Conservation (phyloP, 352 stramenopile genomes). For the Globisporangium spiculum region DNA sequence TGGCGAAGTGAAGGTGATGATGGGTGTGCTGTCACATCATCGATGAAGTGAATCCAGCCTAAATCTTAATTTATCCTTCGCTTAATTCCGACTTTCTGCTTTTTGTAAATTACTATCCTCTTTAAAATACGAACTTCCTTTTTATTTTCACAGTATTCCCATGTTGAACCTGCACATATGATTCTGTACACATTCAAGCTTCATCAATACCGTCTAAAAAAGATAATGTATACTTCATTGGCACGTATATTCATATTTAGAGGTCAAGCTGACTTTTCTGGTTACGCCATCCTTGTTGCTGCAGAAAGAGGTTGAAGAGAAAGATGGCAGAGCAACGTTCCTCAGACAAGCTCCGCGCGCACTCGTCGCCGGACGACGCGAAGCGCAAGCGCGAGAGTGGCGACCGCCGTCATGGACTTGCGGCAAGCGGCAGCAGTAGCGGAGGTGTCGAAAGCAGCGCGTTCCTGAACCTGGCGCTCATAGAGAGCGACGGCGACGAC, state of each 20-base stretch:
- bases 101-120: background rate
- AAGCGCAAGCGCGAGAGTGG: slow-evolving; percentile 28
- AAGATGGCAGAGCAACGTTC: slow-evolving; percentile 4
- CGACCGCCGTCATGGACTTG: no score
- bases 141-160: background rate
- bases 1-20: background rate
- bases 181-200: no score
- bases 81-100: background rate
- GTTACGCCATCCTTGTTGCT: background rate
- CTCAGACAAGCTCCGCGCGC: background rate
- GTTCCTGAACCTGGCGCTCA: slow-evolving; percentile 3
- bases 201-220: no score
- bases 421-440: background rate
- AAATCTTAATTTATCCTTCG: background rate
- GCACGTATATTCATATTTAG: background rate
- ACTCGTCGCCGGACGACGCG: slow-evolving; percentile 16
- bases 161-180: background rate
- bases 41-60: background rate
- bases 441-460: slow-evolving; percentile 3
- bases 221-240: no score
- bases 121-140: background rate
- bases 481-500: background rate
- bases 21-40: background rate
- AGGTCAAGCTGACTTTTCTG: background rate
- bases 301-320: slow-evolving; percentile 2